phyloP scores from a whole-genome alignment of 1,284 basidiomycete species.

The Puccinia novopanici region DNA sequence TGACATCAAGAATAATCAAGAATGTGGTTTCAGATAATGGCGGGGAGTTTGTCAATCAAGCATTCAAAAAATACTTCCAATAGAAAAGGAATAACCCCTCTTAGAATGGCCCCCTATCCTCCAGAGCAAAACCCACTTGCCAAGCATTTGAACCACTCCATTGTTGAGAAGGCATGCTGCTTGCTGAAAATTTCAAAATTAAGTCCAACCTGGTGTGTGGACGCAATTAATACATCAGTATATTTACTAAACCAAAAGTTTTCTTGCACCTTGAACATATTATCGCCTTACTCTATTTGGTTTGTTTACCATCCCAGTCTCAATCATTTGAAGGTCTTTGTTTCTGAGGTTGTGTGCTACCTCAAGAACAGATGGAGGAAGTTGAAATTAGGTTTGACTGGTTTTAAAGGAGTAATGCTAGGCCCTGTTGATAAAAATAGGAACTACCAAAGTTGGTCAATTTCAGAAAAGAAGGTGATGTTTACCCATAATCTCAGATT shows the following conservation, averaged over 20 bases:
- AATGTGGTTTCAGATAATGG: neutral
- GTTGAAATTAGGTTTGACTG: neutral
- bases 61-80: neutral
- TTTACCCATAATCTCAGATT: constrained; percentile 12
- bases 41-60: neutral
- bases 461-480: neutral
- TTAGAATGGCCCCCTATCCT: neutral
- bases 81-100: neutral
- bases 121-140: neutral
- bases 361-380: neutral
- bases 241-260: no score
- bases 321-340: no score
- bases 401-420: neutral
- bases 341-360: neutral
- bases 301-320: neutral
- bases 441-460: constrained; percentile 1
- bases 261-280: no score
- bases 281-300: no score
- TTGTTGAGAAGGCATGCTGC: no score
- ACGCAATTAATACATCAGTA: neutral
- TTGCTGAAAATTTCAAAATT: neutral
- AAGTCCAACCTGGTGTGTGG: neutral
- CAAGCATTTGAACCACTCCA: no score
- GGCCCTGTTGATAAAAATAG: constrained; percentile 6
- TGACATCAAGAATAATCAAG: neutral